phyloP scores from a whole-genome alignment of 2,329 filamentous ascomycete species.

The Verticillium albo-atrum region DNA sequence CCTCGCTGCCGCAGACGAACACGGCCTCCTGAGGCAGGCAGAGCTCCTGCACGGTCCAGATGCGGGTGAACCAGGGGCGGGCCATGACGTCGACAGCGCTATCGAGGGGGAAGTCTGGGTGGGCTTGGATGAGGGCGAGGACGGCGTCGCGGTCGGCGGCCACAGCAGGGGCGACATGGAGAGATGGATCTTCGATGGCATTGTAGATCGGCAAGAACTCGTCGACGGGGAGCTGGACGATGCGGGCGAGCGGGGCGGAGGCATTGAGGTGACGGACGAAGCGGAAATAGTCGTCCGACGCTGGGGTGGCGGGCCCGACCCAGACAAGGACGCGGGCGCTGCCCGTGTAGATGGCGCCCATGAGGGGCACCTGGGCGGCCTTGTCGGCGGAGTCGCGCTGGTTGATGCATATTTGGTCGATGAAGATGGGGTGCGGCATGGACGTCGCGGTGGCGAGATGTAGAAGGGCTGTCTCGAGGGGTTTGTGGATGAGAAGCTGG shows the following conservation, averaged over 20 bases:
- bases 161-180: slow-evolving; percentile 11
- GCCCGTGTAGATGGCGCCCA: neutral
- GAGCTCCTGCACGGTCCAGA: slow-evolving; percentile 30
- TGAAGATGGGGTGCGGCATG: neutral
- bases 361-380: slow-evolving; percentile 2
- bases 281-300: slow-evolving; percentile 7
- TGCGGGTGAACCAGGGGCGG: slow-evolving; percentile 23
- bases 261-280: neutral
- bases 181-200: slow-evolving; percentile 19
- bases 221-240: neutral
- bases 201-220: slow-evolving; percentile 21
- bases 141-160: slow-evolving; percentile 21
- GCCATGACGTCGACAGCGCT: slow-evolving; percentile 21
- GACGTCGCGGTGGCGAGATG: slow-evolving; percentile 8
- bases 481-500: slow-evolving; percentile 17
- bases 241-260: neutral
- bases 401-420: slow-evolving; percentile 7
- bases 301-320: slow-evolving; percentile 11
- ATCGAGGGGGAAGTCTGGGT: slow-evolving; percentile 19
- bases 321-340: neutral
- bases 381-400: slow-evolving; percentile 3
- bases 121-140: slow-evolving; percentile 15
- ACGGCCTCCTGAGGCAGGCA: slow-evolving; percentile 8
- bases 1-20: slow-evolving; percentile 10
- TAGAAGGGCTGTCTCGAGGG: slow-evolving; percentile 23